These are phyloP conservation scores for Rhypophila decipiens DNA, from an alignment of 495 filamentous ascomycete genomes.

Conservation along the genomic window DNA sequence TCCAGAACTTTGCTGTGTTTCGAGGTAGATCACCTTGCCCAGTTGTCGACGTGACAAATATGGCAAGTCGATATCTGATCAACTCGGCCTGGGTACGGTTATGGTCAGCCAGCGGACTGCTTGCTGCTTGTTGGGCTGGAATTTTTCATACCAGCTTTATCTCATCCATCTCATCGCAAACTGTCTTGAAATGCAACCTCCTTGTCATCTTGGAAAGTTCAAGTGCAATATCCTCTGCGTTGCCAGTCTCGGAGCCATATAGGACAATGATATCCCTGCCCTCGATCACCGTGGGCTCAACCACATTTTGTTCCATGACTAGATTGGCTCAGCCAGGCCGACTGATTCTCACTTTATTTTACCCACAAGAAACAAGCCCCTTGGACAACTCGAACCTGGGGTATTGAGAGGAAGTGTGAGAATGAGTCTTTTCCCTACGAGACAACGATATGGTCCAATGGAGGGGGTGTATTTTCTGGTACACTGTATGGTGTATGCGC, in stretches of 20 bases:
- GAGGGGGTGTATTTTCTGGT: no score
- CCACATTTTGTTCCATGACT: no score
- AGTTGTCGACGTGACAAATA: conserved; percentile 84
- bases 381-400: no score
- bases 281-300: conserved; percentile 13
- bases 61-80: conserved; percentile 51
- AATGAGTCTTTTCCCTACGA: no score
- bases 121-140: conserved; percentile 26
- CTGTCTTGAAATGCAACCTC: conserved; percentile 68
- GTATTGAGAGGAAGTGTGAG: no score
- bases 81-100: conserved; percentile 35
- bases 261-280: conserved; percentile 66
- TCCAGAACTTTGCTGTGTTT: conserved; percentile 81
- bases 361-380: no score
- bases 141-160: conserved; percentile 59
- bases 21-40: conserved; percentile 88
- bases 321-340: no score
- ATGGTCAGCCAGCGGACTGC: no score
- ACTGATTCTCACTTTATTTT: no score
- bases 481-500: no score
- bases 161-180: conserved; percentile 68
- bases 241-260: conserved; percentile 94
- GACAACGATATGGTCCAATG: no score
- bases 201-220: conserved; percentile 68
- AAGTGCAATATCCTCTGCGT: conserved; percentile 79